Evolutionary conservation across 2,329 filamentous ascomycete genomes (phyloP).

Genomic region (Annulohypoxylon truncatum): DNA sequence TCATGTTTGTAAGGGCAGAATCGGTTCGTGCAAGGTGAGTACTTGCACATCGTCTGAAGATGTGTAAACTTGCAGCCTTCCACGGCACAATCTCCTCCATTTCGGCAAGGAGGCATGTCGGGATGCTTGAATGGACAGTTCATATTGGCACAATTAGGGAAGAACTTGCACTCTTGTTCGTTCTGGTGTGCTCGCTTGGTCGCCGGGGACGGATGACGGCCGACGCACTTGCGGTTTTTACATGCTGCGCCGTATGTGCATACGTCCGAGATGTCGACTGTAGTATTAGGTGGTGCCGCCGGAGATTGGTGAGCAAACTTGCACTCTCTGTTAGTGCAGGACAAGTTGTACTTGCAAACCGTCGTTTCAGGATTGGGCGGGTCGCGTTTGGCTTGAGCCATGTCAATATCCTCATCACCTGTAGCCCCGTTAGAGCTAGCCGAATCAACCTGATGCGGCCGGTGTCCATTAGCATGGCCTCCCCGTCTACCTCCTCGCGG

Average conservation of each 20-base stretch:
- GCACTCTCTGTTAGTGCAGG: constrained; percentile 90
- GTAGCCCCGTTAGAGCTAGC: constrained; percentile 52
- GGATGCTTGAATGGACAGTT: constrained; percentile 92
- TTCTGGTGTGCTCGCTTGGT: constrained; percentile 80
- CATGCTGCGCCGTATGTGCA: constrained; percentile 91
- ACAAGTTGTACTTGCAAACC: constrained; percentile 89
- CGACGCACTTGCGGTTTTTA: constrained; percentile 95
- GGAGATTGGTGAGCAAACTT: constrained; percentile 95
- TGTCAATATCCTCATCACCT: constrained; percentile 72
- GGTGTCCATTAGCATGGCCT: constrained; percentile 55
- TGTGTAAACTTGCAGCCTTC: constrained; percentile 92
- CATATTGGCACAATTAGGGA: constrained; percentile 88
- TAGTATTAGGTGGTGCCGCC: constrained; percentile 80
- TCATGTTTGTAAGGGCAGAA: constrained; percentile 89
- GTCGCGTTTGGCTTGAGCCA: constrained; percentile 65
- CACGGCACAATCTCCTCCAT: constrained; percentile 87
- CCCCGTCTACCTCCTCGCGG: constrained; percentile 64
- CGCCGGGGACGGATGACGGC: constrained; percentile 90
- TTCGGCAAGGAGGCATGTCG: constrained; percentile 85
- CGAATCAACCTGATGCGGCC: constrained; percentile 48
- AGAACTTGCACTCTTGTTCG: constrained; percentile 91
- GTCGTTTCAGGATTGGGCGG: constrained; percentile 70
- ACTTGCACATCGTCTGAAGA: constrained; percentile 85
- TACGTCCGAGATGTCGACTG: constrained; percentile 81
- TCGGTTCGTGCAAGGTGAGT: constrained; percentile 91